A percentile compares a stretch with the other conserved stretches of the same genome.
These are phyloP conservation scores for Pseudocercospora cruenta DNA, from an alignment of 2,329 filamentous ascomycete genomes.

Conservation along the genomic window DNA sequence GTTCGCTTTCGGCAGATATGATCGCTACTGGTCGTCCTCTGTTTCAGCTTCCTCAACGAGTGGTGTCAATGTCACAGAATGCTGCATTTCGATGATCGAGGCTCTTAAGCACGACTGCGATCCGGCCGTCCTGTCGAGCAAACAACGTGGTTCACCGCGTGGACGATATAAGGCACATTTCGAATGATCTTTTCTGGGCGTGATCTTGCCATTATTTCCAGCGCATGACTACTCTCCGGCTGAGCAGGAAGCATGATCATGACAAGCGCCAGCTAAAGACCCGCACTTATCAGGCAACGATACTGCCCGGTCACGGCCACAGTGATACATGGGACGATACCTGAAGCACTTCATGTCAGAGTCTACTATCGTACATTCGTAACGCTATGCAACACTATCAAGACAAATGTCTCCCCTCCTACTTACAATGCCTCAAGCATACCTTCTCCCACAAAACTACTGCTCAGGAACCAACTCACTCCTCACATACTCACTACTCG, in stretches of 20 bases:
- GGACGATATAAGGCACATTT: not conserved
- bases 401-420: not conserved
- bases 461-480: conserved; percentile 8
- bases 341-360: too few species aligned
- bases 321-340: not conserved
- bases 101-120: not conserved
- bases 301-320: not conserved
- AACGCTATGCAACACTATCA: not conserved
- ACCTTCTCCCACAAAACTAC: not conserved
- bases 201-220: not conserved
- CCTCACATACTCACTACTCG: conserved; percentile 18
- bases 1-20: not conserved
- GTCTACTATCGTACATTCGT: not conserved
- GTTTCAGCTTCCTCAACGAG: not conserved
- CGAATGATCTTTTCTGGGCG: not conserved
- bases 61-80: not conserved
- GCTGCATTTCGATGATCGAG: not conserved
- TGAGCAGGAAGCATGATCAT: not conserved
- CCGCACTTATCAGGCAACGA: not conserved
- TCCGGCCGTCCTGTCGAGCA: not conserved
- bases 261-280: not conserved
- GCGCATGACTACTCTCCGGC: not conserved
- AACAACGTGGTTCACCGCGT: not conserved
- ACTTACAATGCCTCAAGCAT: not conserved
- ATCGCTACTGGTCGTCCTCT: not conserved